Conservation (phyloP, 1,139 yeast species). For the Hanseniaspora uvarum region DNA sequence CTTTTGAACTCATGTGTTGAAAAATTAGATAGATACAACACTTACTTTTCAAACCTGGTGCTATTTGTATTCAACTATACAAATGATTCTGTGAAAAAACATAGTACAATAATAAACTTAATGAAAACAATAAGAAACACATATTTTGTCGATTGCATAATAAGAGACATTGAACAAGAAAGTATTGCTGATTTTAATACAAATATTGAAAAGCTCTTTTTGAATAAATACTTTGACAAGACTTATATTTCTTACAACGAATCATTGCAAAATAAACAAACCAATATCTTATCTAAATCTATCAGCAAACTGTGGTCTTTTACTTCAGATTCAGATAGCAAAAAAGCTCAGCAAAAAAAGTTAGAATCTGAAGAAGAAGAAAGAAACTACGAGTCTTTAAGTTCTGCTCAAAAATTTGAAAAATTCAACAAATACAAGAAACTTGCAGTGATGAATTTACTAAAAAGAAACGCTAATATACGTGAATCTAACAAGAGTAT, state of each 20-base stretch:
- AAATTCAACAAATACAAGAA: conserved; percentile 10
- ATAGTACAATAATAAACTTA: background rate
- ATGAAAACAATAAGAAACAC: conserved; percentile 13
- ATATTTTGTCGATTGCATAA: conserved; percentile 8
- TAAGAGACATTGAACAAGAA: background rate
- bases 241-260: background rate
- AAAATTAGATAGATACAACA: background rate
- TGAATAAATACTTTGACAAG: conserved; percentile 1
- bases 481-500: conserved; percentile 8
- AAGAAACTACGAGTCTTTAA: background rate
- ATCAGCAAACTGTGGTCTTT: conserved; percentile 3
- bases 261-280: conserved; percentile 7
- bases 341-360: background rate
- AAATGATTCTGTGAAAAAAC: conserved; percentile 15
- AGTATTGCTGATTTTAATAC: background rate
- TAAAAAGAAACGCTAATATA: background rate
- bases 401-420: conserved; percentile 4
- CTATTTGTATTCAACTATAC: conserved; percentile 10
- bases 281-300: background rate
- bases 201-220: background rate
- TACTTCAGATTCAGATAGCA: background rate
- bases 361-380: background rate
- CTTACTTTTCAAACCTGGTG: background rate
- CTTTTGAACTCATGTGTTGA: conserved; percentile 2
- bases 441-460: background rate